phyloP scores from a whole-genome alignment of 306 rosid species.

The Cajanus cajan region DNA sequence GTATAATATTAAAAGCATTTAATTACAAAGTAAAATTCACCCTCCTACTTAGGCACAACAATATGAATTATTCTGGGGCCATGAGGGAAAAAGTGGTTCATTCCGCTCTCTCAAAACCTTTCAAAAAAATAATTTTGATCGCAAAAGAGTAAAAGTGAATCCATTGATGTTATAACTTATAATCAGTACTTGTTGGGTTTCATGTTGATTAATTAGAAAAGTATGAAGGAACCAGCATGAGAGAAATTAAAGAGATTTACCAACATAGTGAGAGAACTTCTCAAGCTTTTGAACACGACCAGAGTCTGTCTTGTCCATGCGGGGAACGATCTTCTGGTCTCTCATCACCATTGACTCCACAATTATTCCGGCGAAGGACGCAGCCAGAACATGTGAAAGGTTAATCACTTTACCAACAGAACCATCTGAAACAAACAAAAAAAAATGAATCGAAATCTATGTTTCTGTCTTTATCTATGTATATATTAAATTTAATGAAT shows the following conservation, averaged over 20 bases:
- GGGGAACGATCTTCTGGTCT: constrained; percentile 37
- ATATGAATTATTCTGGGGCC: background rate
- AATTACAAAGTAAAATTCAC: background rate
- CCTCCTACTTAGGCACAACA: background rate
- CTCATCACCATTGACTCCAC: constrained; percentile 4
- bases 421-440: constrained; percentile 28
- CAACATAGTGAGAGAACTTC: constrained; percentile 67
- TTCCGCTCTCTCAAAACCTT: background rate
- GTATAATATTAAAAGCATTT: background rate
- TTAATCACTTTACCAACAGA: constrained; percentile 25
- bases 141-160: background rate
- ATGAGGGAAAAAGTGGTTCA: background rate
- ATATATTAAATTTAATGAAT: background rate
- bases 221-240: background rate
- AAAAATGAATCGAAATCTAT: background rate
- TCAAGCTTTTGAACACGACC: constrained; percentile 62
- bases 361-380: constrained; percentile 42
- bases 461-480: background rate
- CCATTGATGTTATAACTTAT: background rate
- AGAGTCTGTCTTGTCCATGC: constrained; percentile 44
- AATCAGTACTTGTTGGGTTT: background rate
- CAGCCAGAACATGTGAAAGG: constrained; percentile 27
- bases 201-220: background rate
- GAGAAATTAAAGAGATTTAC: constrained; percentile 26
- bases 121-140: background rate